Evolutionary conservation across 2,329 filamentous ascomycete genomes (phyloP).

Genomic region (Blastomyces parvus): DNA sequence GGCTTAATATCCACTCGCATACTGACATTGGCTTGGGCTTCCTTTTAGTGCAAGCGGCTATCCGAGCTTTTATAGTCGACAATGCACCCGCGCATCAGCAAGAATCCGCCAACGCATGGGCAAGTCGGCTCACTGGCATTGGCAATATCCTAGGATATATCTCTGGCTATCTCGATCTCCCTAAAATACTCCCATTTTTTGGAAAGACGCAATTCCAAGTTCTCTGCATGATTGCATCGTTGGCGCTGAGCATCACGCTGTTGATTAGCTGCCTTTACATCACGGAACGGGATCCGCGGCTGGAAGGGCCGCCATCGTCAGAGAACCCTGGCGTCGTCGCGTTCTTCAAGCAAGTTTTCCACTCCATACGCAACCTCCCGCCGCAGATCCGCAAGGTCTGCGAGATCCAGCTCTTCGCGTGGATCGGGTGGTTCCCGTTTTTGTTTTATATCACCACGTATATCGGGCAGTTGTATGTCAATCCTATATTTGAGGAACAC

Average conservation of each 20-base stretch:
- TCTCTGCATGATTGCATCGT: constrained; percentile 72
- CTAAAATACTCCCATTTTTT: constrained; percentile 64
- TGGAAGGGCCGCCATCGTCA: constrained; percentile 54
- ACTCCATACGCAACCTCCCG: constrained; percentile 67
- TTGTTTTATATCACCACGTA: constrained; percentile 94
- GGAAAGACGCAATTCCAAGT: constrained; percentile 89
- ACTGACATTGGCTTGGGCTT: neutral
- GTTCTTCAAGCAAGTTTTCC: constrained; percentile 72
- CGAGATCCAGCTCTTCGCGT: constrained; percentile 72
- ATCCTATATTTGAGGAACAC: constrained; percentile 67
- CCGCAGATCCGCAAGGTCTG: constrained; percentile 77
- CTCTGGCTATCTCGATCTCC: constrained; percentile 74
- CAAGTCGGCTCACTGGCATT: constrained; percentile 71
- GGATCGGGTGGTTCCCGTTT: constrained; percentile 94
- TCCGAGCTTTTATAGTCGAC: constrained; percentile 88
- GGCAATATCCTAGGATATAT: constrained; percentile 89
- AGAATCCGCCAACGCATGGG: constrained; percentile 89
- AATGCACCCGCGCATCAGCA: constrained; percentile 88
- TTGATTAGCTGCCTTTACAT: constrained; percentile 60
- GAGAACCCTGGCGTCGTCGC: constrained; percentile 57
- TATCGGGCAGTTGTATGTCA: constrained; percentile 83
- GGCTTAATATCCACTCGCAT: neutral
- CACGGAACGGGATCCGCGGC: constrained; percentile 68
- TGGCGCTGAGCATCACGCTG: constrained; percentile 62
- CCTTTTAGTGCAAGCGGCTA: constrained; percentile 67